Base-by-base conservation (phyloP, 2,329 filamentous ascomycete species). In the Elsinoe ampelina region DNA sequence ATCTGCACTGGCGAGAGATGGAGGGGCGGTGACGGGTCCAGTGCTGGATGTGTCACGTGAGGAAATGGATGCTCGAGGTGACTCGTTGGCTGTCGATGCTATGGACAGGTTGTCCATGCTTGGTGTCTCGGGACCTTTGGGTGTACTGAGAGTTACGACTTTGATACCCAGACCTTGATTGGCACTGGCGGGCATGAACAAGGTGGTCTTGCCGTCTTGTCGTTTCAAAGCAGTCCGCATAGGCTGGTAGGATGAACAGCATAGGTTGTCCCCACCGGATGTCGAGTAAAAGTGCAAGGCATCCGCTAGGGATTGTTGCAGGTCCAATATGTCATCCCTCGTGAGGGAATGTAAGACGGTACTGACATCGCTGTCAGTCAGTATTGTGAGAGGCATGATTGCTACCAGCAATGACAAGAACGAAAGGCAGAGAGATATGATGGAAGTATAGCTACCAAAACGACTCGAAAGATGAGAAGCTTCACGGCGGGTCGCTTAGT, bases 121-220 rank as follows among this genome's bases (percentile, higher is more conserved):
- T 4, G 66, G 63, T 2, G 65, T 57, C 7, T 59, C 61, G 19
- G 58, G 50, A 10, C 57, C 54, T 39, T 69, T 67, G 35, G 69
- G 66, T 2, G 67, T 72, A 32, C 74, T 68, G 12, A 83, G 67
- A 8, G 80, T 83, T 41, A 86, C 78, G 41, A 86, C 80, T 67
- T 86, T 86, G 60, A 86, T 79, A 5, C 83, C 84, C 15, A 84
- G 73, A 2, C 79, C 77, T 39, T 76, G 75, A 30, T 79, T 77
- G 12, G 79, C 81, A 38, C 76, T 82, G 11, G 82, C 82, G 2
- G 84, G 84, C 81, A 86, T 84, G 69, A 86, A 84, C 8, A 86
- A 71, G 2, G 81, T 85, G 1, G 79, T 82, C 32, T 77, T 76
- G 2, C 82, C 82, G 74, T 83, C 77, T 54, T 77, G 77, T 11